Percentiles rank a stretch among this genome's conserved stretches.
phyloP scores from a whole-genome alignment of 306 rosid genomes.

The Acmispon strigosus region DNA sequence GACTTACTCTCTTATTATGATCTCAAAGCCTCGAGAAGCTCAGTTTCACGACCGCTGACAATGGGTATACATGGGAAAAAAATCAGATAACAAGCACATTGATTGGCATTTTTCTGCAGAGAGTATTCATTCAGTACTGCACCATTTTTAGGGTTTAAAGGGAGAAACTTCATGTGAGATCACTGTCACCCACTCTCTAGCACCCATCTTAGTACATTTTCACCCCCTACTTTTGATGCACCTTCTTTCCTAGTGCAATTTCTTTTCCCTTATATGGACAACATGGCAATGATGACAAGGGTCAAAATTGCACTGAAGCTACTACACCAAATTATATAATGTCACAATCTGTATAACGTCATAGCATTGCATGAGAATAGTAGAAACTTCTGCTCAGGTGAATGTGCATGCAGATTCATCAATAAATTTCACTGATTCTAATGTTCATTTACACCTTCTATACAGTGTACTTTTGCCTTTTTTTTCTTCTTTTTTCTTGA shows the following conservation, averaged over 20 bases:
- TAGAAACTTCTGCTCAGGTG: slow-evolving; percentile 20
- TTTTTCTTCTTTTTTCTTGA: not conserved
- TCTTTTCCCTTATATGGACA: slow-evolving; percentile 11
- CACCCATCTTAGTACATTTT: slow-evolving; percentile 13
- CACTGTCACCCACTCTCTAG: slow-evolving; percentile 49
- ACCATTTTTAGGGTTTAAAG: slow-evolving; percentile 15
- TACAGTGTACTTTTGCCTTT: not conserved
- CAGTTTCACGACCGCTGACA: no score
- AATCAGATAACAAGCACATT: no score
- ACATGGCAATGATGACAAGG: slow-evolving; percentile 13
- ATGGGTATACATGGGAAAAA: no score
- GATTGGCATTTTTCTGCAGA: slow-evolving; percentile 16
- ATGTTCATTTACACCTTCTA: not conserved
- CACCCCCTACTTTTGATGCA: slow-evolving; percentile 22
- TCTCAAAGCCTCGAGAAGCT: no score
- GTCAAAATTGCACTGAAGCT: slow-evolving; percentile 21
- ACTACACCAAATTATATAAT: slow-evolving; percentile 4
- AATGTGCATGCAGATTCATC: not conserved
- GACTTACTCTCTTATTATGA: no score
- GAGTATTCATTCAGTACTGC: slow-evolving; percentile 5
- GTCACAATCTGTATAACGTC: slow-evolving; percentile 13
- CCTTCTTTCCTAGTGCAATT: not conserved
- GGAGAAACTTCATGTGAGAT: slow-evolving; percentile 44
- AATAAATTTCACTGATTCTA: not conserved
- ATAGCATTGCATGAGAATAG: slow-evolving; percentile 20